Conservation (phyloP, 2,329 filamentous ascomycete genomes). For the Tolypocladium ophioglossoides region DNA sequence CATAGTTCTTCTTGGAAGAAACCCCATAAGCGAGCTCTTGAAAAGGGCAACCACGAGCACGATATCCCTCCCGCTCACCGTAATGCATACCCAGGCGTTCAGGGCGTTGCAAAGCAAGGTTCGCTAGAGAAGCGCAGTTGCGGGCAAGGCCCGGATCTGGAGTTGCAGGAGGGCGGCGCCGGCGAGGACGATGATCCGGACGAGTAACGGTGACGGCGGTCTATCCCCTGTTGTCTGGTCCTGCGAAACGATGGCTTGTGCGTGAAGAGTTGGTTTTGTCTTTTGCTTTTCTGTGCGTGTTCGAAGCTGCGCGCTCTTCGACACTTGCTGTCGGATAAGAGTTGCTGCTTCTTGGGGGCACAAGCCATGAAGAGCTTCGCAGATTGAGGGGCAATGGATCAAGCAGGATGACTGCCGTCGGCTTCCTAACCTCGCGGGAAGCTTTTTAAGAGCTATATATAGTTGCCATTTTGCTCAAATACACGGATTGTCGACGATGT, state of each 20-base stretch:
- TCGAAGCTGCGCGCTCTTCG: conserved; percentile 1
- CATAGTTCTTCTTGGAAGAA: conserved; percentile 91
- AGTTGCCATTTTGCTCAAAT: neutral
- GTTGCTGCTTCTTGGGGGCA: neutral
- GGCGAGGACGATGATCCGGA: conserved; percentile 59
- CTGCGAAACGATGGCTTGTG: conserved; percentile 25
- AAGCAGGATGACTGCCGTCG: conserved; percentile 53
- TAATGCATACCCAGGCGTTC: conserved; percentile 33
- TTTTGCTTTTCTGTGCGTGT: neutral
- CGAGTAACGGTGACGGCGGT: conserved; percentile 50
- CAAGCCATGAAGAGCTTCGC: conserved; percentile 15
- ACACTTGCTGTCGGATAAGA: neutral
- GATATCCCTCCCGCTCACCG: conserved; percentile 18
- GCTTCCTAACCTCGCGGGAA: conserved; percentile 28
- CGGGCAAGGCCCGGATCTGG: conserved; percentile 19
- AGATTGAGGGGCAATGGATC: conserved; percentile 49
- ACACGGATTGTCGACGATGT: conserved; percentile 3
- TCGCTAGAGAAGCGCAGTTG: conserved; percentile 17
- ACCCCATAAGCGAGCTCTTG: conserved; percentile 40
- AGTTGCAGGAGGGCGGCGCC: conserved; percentile 35
- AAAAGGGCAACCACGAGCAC: conserved; percentile 39
- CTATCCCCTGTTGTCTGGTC: conserved; percentile 59
- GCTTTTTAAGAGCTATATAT: conserved; percentile 7
- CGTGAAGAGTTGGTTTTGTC: conserved; percentile 4
- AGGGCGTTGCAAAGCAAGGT: conserved; percentile 41